Evolutionary conservation across 495 filamentous ascomycete species (phyloP).

Genomic region (Penicillium samsonianum): DNA sequence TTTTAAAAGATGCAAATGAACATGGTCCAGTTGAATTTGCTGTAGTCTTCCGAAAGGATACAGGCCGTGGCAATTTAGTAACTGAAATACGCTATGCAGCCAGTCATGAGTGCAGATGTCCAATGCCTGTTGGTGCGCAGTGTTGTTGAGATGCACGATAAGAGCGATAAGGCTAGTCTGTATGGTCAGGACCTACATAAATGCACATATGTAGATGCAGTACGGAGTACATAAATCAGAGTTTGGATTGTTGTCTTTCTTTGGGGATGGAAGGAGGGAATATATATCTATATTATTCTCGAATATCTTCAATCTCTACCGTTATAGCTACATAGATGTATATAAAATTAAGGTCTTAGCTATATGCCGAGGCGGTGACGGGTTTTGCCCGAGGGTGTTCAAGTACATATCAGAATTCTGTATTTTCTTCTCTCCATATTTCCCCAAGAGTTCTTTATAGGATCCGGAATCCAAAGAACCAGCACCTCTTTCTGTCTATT

Average conservation of each 20-base stretch:
- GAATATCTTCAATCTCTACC: too few relatives aligned
- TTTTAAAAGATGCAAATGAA: neutral
- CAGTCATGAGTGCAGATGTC: constrained; percentile 13
- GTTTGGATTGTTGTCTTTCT: neutral
- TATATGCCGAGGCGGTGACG: constrained; percentile 10
- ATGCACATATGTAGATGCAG: neutral
- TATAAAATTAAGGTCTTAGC: neutral
- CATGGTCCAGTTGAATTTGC: neutral
- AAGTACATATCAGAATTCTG: constrained; percentile 15
- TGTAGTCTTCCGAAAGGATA: constrained; percentile 1
- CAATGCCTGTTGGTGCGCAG: neutral
- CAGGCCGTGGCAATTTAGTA: constrained; percentile 19
- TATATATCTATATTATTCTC: neutral
- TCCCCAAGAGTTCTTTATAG: neutral
- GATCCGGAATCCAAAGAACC: neutral
- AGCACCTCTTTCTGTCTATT: neutral
- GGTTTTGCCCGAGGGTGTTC: constrained; percentile 7
- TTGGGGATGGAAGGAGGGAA: neutral
- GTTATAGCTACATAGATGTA: too few relatives aligned
- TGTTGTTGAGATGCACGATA: constrained; percentile 4
- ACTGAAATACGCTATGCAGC: constrained; percentile 3
- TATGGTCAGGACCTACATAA: neutral
- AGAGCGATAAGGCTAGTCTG: constrained; percentile 5
- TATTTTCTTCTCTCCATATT: constrained; percentile 10
- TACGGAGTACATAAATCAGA: neutral